Conservation (phyloP, 768 basidiomycete genomes). For the Phylloporus sp. region DNA sequence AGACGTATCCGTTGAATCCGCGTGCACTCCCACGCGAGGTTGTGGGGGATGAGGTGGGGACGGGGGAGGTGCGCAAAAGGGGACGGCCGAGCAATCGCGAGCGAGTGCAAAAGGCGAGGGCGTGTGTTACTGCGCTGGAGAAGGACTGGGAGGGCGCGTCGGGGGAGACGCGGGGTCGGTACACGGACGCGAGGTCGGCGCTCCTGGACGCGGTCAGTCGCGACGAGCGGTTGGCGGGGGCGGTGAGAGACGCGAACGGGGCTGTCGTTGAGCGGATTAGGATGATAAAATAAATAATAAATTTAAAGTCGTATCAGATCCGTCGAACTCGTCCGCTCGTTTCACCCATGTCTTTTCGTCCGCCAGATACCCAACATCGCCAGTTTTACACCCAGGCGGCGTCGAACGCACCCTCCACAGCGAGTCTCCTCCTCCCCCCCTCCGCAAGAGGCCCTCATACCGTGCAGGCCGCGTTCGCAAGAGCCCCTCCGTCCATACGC, state of each 20-base stretch:
- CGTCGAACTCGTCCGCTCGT: conserved; percentile 13
- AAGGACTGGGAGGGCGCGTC: conserved; percentile 33
- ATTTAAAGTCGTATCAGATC: no score
- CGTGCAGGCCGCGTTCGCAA: conserved; percentile 44
- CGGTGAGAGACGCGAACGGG: conserved; percentile 38
- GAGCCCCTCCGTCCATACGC: conserved; percentile 35
- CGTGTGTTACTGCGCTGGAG: conserved; percentile 46
- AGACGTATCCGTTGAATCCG: conserved; percentile 52
- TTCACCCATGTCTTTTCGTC: conserved; percentile 24
- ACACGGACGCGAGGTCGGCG: conserved; percentile 40
- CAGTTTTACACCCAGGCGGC: conserved; percentile 36
- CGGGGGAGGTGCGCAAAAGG: conserved; percentile 36
- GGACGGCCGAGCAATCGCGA: conserved; percentile 65
- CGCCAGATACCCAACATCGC: conserved; percentile 39
- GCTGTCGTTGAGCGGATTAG: conserved; percentile 51
- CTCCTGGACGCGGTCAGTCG: conserved; percentile 38
- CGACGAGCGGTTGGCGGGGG: conserved; percentile 5
- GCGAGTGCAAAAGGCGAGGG: conserved; percentile 50
- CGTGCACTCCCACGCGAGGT: conserved; percentile 67
- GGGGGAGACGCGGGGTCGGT: conserved; percentile 34
- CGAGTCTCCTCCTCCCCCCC: conserved; percentile 48
- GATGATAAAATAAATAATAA: conserved; percentile 12
- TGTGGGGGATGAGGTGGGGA: conserved; percentile 37
- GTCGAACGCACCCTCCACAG: conserved; percentile 46
- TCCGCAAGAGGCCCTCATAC: conserved; percentile 26